A percentile compares a stretch with the other conserved stretches of the same genome.
Conservation (phyloP, 2,329 filamentous ascomycete genomes). For the Scedosporium apiospermum region DNA sequence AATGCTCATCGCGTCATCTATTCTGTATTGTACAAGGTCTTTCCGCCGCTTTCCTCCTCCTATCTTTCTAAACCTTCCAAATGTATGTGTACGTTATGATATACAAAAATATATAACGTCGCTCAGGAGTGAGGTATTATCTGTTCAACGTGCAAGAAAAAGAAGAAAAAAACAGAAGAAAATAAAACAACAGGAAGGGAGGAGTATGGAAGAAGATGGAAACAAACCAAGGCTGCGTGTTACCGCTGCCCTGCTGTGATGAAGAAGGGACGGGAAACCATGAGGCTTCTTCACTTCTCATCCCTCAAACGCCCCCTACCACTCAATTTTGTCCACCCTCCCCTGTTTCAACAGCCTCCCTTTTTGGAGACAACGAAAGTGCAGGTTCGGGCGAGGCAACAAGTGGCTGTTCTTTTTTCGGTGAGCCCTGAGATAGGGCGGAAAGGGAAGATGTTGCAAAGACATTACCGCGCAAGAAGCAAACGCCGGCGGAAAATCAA, state of each 20-base stretch:
- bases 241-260: no score
- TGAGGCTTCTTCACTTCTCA: no score
- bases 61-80: neutral
- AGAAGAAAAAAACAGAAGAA: neutral
- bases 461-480: no score
- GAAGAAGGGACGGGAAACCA: no score
- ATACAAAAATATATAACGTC: slow-evolving; percentile 3
- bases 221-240: neutral
- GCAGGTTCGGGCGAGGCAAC: no score
- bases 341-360: no score
- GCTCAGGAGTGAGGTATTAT: neutral
- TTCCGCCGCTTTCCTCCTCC: neutral
- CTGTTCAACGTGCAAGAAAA: neutral
- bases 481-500: neutral
- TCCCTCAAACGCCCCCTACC: no score
- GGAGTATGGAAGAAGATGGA: neutral
- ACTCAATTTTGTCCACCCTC: no score
- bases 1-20: slow-evolving; percentile 1
- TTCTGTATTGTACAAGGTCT: slow-evolving; percentile 1
- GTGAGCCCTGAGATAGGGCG: no score
- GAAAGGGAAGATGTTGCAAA: neutral
- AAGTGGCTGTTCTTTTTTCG: no score
- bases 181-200: neutral
- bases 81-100: neutral
- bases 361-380: no score